Evolutionary conservation across 1,284 basidiomycete species (phyloP).

Genomic region (Ganoderma lucidum): DNA sequence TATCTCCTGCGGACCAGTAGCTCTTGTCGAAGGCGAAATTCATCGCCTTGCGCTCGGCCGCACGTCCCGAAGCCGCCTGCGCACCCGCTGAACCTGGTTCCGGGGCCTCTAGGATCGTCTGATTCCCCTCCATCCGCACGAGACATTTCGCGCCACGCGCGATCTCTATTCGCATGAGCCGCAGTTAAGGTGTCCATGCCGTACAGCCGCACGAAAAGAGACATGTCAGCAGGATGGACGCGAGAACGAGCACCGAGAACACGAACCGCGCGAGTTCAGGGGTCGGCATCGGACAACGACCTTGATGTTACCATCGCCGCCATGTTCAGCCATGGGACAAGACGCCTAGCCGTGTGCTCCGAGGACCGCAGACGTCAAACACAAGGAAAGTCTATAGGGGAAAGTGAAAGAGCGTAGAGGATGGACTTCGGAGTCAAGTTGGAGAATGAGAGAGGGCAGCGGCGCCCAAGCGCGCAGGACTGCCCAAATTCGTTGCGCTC

Average conservation of each 20-base stretch:
- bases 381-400: slow-evolving; percentile 24
- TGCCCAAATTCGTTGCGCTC: slow-evolving; percentile 18
- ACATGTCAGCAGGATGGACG: slow-evolving; percentile 18
- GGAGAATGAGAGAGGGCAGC: slow-evolving; percentile 19
- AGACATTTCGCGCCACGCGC: slow-evolving; percentile 91
- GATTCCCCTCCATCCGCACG: slow-evolving; percentile 92
- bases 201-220: background rate
- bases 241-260: slow-evolving; percentile 17
- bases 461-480: slow-evolving; percentile 14
- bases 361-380: slow-evolving; percentile 7
- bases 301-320: slow-evolving; percentile 88
- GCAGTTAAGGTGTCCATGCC: background rate
- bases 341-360: slow-evolving; percentile 11
- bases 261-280: slow-evolving; percentile 89
- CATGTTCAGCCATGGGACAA: slow-evolving; percentile 62
- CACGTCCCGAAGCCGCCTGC: slow-evolving; percentile 67
- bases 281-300: slow-evolving; percentile 97
- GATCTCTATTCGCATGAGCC: slow-evolving; percentile 66
- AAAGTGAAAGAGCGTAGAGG: slow-evolving; percentile 23
- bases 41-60: slow-evolving; percentile 89
- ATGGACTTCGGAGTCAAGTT: slow-evolving; percentile 10
- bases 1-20: slow-evolving; percentile 92
- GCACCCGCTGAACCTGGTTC: slow-evolving; percentile 74
- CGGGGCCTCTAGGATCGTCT: slow-evolving; percentile 91
- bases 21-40: slow-evolving; percentile 95